Percentiles rank a stretch among this genome's conserved stretches.
These are phyloP conservation scores for Fomitopsis betulina DNA, from an alignment of 1,284 basidiomycete species.

Conservation along the genomic window DNA sequence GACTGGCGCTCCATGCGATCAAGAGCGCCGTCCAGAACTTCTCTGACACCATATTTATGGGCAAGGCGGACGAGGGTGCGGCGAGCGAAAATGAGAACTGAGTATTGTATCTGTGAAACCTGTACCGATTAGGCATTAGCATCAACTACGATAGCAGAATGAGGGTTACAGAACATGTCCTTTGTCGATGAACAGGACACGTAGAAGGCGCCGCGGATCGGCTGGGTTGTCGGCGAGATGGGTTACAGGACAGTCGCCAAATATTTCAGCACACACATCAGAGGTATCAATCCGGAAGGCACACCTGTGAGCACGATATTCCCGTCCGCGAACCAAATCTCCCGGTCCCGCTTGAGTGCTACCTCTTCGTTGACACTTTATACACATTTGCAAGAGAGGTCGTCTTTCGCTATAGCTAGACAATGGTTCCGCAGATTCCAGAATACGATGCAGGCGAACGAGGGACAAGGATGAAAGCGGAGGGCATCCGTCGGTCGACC, in stretches of 20 bases:
- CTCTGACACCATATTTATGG: constrained; percentile 1
- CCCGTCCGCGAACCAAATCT: neutral
- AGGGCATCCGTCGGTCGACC: too few species aligned
- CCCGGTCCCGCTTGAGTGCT: neutral
- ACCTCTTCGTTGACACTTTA: too few species aligned
- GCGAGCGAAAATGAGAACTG: constrained; percentile 1
- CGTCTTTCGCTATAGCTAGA: too few species aligned
- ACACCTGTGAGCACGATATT: neutral
- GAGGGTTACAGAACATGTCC: neutral
- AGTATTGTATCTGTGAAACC: neutral
- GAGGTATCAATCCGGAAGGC: too few species aligned
- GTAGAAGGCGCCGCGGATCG: constrained; percentile 7
- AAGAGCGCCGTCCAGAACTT: neutral
- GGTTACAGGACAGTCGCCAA: constrained; percentile 7
- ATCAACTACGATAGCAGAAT: neutral
- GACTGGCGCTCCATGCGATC: neutral
- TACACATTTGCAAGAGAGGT: too few species aligned
- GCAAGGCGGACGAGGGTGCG: constrained; percentile 6
- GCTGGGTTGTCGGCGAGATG: constrained; percentile 4
- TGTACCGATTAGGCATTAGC: neutral
- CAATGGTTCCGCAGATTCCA: too few species aligned
- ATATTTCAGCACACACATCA: too few species aligned
- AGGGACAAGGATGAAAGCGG: too few species aligned
- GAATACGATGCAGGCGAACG: too few species aligned
- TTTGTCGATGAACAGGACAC: neutral